Conservation (phyloP, 2,329 filamentous ascomycete genomes). For the Colletotrichum melonis region DNA sequence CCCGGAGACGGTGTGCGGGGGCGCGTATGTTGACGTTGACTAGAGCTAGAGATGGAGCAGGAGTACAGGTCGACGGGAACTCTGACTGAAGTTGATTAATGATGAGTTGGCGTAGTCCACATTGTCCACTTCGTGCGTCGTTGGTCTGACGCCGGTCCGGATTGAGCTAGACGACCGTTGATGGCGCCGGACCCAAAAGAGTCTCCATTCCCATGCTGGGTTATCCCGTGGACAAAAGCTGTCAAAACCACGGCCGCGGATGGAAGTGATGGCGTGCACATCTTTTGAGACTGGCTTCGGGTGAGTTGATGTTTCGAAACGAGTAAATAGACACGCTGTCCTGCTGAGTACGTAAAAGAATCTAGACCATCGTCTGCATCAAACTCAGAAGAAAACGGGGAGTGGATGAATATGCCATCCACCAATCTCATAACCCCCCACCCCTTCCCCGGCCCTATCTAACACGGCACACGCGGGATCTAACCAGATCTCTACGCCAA, state of each 20-base stretch:
- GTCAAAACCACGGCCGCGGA: background rate
- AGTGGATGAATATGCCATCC: background rate
- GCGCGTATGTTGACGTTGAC: background rate
- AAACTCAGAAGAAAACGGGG: background rate
- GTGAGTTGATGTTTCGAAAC: background rate
- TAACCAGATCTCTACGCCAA: slow-evolving; percentile 61
- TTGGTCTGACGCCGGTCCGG: background rate
- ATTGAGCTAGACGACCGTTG: background rate
- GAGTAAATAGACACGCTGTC: slow-evolving; percentile 18
- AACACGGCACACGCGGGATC: background rate
- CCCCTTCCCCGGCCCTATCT: background rate
- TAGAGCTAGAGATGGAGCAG: background rate
- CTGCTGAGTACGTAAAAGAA: background rate
- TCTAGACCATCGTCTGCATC: slow-evolving; percentile 6
- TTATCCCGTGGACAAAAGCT: no score
- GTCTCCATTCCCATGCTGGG: background rate
- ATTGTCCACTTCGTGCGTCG: background rate
- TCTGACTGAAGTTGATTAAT: background rate
- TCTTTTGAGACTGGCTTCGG: background rate
- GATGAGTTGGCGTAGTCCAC: background rate
- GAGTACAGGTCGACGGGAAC: background rate
- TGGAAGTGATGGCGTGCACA: background rate
- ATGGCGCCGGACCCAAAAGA: background rate
- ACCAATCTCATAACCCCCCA: background rate
- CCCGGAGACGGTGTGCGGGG: background rate